Percentiles rank a stretch among this genome's conserved stretches.
phyloP scores from a whole-genome alignment of 306 rosid genomes.

The Prunus dulcis region DNA sequence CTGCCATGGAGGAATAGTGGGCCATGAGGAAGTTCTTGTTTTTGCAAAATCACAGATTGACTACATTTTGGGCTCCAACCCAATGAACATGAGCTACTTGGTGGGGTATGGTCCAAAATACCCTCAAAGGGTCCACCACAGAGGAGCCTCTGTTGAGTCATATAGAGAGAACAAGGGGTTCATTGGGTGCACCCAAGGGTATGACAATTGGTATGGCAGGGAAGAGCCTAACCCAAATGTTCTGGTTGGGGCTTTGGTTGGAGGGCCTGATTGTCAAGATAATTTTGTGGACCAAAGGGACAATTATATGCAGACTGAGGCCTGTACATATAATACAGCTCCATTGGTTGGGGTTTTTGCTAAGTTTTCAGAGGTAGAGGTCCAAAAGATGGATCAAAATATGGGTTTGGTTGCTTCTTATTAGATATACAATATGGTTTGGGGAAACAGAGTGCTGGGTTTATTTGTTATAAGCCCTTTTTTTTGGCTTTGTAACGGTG shows the following conservation, averaged over 20 bases:
- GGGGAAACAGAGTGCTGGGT: slow-evolving; percentile 7
- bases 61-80: slow-evolving; percentile 85
- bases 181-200: slow-evolving; percentile 97
- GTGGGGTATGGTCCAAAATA: slow-evolving; percentile 74
- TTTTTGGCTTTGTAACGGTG: slow-evolving; percentile 16
- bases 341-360: slow-evolving; percentile 90
- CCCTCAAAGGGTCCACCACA: slow-evolving; percentile 82
- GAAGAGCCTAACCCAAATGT: slow-evolving; percentile 62
- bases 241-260: slow-evolving; percentile 88
- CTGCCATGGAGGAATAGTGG: slow-evolving; percentile 45
- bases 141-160: slow-evolving; percentile 86
- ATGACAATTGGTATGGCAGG: slow-evolving; percentile 74
- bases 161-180: slow-evolving; percentile 78
- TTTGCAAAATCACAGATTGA: slow-evolving; percentile 77
- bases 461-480: not conserved
- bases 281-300: slow-evolving; percentile 62
- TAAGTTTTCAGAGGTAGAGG: slow-evolving; percentile 47
- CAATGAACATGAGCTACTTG: slow-evolving; percentile 81
- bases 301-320: slow-evolving; percentile 95
- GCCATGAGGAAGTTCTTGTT: slow-evolving; percentile 39
- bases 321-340: slow-evolving; percentile 93
- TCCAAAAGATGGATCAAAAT: slow-evolving; percentile 30
- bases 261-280: slow-evolving; percentile 85
- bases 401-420: slow-evolving; percentile 57
- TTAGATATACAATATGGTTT: slow-evolving; percentile 13